phyloP scores from a whole-genome alignment of 441 rosid genomes.

The Adansonia madagascariensis region DNA sequence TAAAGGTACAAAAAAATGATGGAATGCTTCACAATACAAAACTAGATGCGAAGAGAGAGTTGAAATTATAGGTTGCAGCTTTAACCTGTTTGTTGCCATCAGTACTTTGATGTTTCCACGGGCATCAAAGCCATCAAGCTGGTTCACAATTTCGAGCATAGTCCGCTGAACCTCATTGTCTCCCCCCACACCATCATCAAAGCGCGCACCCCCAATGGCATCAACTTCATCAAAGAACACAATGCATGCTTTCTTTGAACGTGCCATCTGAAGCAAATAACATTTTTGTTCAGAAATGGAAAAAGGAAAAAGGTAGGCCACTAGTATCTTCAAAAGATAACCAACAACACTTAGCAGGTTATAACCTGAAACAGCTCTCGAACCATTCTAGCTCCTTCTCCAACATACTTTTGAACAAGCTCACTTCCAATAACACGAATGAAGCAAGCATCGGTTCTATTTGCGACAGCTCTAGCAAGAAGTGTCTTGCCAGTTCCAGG shows the following conservation, averaged over 20 bases:
- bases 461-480: conserved; percentile 96
- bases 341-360: conserved; percentile 7
- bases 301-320: not conserved
- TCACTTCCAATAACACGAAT: conserved; percentile 98
- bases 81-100: conserved; percentile 96
- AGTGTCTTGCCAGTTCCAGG: conserved; percentile 98
- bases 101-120: conserved; percentile 97
- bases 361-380: conserved; percentile 92
- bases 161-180: conserved; percentile 97
- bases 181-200: conserved; percentile 98
- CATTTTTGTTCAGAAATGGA: not conserved
- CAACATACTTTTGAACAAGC: conserved; percentile 97
- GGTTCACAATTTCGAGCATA: conserved; percentile 98
- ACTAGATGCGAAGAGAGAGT: not conserved
- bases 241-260: conserved; percentile 97
- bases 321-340: not conserved
- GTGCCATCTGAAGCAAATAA: conserved; percentile 68
- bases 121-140: conserved; percentile 97
- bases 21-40: not conserved
- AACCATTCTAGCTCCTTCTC: conserved; percentile 99
- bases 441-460: conserved; percentile 97
- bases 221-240: conserved; percentile 96
- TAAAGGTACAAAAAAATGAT: not conserved
- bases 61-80: not conserved
- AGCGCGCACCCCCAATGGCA: conserved; percentile 99